These are phyloP conservation scores for Suillus luteus DNA, from an alignment of 768 basidiomycete genomes.

Conservation along the genomic window DNA sequence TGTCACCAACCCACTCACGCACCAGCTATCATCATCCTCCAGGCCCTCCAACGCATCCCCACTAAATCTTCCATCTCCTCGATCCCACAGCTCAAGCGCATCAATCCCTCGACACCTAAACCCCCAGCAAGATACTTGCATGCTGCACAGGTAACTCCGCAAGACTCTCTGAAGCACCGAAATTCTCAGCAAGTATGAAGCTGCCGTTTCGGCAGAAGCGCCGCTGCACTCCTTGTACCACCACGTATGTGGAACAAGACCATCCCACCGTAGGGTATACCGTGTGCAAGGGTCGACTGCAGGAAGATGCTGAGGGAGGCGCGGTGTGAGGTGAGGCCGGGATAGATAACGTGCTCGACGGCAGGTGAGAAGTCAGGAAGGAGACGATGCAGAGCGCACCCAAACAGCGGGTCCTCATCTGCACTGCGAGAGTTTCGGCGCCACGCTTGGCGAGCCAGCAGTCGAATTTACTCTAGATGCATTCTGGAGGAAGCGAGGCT, in stretches of 20 bases:
- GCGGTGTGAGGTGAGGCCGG: constrained; percentile 65
- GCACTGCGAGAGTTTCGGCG: constrained; percentile 85
- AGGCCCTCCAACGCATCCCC: constrained; percentile 61
- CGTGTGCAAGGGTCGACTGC: constrained; percentile 26
- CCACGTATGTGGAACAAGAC: constrained; percentile 67
- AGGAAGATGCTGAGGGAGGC: constrained; percentile 48
- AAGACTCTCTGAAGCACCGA: constrained; percentile 92
- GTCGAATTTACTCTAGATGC: constrained; percentile 85
- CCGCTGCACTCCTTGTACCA: constrained; percentile 56
- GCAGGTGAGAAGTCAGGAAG: constrained; percentile 51
- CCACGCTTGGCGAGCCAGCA: constrained; percentile 89
- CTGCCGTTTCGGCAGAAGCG: constrained; percentile 63
- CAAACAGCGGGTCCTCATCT: constrained; percentile 83
- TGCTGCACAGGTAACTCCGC: constrained; percentile 86
- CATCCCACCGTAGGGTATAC: constrained; percentile 82
- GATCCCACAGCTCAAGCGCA: constrained; percentile 86
- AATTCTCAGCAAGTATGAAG: constrained; percentile 79
- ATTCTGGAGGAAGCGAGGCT: constrained; percentile 87
- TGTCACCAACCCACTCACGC: not conserved
- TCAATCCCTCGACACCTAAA: constrained; percentile 78
- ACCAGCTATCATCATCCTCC: constrained; percentile 35
- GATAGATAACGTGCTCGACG: constrained; percentile 84
- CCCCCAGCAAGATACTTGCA: constrained; percentile 62
- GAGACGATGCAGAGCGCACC: constrained; percentile 80
- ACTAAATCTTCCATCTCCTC: constrained; percentile 83